A percentile compares a stretch with the other conserved stretches of the same genome.
These are phyloP conservation scores for Barnettozyma sucrosica DNA, from an alignment of 805 yeast genomes.

Conservation along the genomic window DNA sequence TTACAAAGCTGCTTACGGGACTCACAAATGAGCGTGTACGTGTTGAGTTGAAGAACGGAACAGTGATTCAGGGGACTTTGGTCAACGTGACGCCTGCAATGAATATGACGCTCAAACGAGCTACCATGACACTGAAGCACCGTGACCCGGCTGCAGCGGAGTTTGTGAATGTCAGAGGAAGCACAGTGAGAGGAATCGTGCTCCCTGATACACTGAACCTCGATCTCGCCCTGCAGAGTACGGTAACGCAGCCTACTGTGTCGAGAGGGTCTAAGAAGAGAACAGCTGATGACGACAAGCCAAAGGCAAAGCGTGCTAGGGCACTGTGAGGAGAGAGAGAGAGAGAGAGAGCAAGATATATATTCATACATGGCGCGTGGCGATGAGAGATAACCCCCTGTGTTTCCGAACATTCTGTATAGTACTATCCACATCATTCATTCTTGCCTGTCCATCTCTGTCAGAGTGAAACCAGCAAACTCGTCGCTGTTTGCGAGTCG, in stretches of 20 bases:
- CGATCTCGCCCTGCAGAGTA: constrained; percentile 52
- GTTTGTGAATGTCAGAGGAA: constrained; percentile 82
- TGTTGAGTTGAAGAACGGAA: constrained; percentile 88
- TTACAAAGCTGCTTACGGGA: constrained; percentile 76
- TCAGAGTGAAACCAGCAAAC: constrained; percentile 70
- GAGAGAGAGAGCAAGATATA: no score
- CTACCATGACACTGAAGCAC: constrained; percentile 67
- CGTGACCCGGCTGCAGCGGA: constrained; percentile 68
- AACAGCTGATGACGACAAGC: constrained; percentile 25
- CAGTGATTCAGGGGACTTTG: constrained; percentile 76
- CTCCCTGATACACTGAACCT: constrained; percentile 83
- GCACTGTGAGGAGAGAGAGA: constrained; percentile 25
- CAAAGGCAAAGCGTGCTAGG: constrained; percentile 24
- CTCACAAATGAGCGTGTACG: constrained; percentile 81
- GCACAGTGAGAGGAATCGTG: constrained; percentile 74
- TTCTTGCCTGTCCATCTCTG: constrained; percentile 35
- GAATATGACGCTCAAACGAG: constrained; percentile 80
- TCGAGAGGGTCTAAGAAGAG: constrained; percentile 17
- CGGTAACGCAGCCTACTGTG: constrained; percentile 3
- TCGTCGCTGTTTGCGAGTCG: constrained; percentile 47
- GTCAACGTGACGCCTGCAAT: constrained; percentile 83
- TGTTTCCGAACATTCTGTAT: not conserved
- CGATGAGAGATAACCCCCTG: not conserved
- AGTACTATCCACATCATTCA: not conserved
- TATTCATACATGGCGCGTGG: not conserved